Evolutionary conservation across 2,329 filamentous ascomycete species (phyloP), one percentile per base, ranked within the genome.

Genomic region (Penicillium sp.): DNA sequence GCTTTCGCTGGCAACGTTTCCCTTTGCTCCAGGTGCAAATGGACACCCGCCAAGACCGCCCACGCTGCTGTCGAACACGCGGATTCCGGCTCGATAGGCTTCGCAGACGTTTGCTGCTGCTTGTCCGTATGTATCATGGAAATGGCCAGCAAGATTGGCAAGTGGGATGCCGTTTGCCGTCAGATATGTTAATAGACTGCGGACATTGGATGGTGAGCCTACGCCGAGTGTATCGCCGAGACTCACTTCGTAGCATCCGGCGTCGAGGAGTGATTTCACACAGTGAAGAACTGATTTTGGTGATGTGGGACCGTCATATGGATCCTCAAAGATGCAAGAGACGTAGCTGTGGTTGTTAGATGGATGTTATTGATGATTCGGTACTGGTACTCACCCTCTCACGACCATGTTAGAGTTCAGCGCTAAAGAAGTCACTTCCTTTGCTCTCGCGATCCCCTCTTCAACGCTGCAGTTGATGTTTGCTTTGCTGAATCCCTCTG

Each of bases 201-300:
- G 65, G 1, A 74, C 71, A 20, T 70, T 65, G 12, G 54, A 63
- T 43, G 69, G 68, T 49, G 90, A 95, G 29, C 92, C 92, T 83
- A 95, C 92, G 18, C 92, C 92, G 0, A 92, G 93, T 0, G 92
- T 97, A 68, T 96, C 92, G 6, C 91, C 92, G 0, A 96, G 83
- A 1, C 89, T 89, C 63, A 97, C 92, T 79, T 96, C 91, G 68
- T 96, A 90, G 20, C 90, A 92, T 18, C 92, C 92, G 80, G 93
- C 89, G 68, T 92, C 89, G 1, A 96, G 80, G 47, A 96, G 76
- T 67, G 79, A 85, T 57, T 79, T 77, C 67, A 56, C 82, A 59
- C 53, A 80, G 68, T 23, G 79, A 71, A 84, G 78, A 11, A 77
- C 77, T 46, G 80, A 77, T 0, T 79, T 74, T 44, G 79, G 76